Conservation (phyloP, 2,329 filamentous ascomycete species). For the Aspergillus cejpii region DNA sequence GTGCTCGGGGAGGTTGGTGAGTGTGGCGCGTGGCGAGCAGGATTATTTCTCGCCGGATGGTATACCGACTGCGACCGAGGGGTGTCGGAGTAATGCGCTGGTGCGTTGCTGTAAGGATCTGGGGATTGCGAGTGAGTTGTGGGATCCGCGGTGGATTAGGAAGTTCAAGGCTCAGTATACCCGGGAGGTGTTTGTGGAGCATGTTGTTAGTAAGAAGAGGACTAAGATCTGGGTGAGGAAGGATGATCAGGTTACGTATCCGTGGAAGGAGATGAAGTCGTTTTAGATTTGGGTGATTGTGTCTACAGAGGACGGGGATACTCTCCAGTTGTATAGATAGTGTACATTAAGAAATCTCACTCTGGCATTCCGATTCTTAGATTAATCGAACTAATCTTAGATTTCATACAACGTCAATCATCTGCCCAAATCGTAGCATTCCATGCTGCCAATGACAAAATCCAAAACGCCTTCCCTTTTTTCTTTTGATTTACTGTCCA, state of each 20-base stretch:
- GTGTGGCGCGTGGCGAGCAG: slow-evolving; percentile 88
- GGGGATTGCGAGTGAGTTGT: slow-evolving; percentile 87
- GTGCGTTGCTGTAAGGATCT: slow-evolving; percentile 99
- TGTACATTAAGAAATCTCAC: too few species aligned
- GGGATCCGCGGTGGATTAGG: slow-evolving; percentile 88
- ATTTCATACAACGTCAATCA: too few species aligned
- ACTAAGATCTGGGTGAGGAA: slow-evolving; percentile 81
- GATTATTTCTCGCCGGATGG: slow-evolving; percentile 84
- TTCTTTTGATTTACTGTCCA: background rate
- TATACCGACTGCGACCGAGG: slow-evolving; percentile 90
- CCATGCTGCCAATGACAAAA: background rate
- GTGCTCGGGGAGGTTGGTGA: slow-evolving; percentile 78
- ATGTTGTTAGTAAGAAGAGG: slow-evolving; percentile 78
- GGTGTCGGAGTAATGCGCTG: slow-evolving; percentile 93
- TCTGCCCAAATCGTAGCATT: too few species aligned
- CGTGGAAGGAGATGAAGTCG: slow-evolving; percentile 49
- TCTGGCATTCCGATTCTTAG: too few species aligned
- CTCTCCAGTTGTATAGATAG: background rate
- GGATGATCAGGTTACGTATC: slow-evolving; percentile 65
- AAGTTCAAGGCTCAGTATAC: slow-evolving; percentile 69
- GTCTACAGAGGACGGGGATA: too few species aligned
- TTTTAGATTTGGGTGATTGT: too few species aligned
- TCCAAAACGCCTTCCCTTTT: background rate
- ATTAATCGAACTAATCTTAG: too few species aligned
- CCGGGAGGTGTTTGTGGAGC: slow-evolving; percentile 83